Evolutionary conservation across 495 filamentous ascomycete genomes (phyloP), one percentile per base, ranked within the genome.

Genomic region (Hypoxylon subgilvum): DNA sequence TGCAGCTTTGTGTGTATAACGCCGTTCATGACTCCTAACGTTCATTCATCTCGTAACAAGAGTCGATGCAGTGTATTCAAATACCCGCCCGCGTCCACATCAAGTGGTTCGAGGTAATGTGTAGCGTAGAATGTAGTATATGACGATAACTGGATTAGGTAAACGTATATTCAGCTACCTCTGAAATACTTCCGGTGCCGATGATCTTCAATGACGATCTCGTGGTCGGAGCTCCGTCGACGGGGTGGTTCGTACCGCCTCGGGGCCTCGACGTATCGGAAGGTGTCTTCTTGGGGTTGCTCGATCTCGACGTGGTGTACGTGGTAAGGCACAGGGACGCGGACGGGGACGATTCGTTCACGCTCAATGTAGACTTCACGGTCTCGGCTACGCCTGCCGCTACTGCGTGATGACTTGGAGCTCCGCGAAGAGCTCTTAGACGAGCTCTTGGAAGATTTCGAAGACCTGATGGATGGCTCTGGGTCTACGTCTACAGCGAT

Each of bases 401-500:
- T 45, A 25, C 47, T 49, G 40, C 60, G 51, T 21, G 69, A 71
- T 0, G 65, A 68, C 43, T 43, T 58, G 19, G 57, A 63, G 41
- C 67, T 72, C 12, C 52, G 49, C 14, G 63, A 65, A 21, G 67
- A 65, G 25, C 56, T 66, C 52, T 60, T 61, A 13, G 58, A 54
- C 13, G 60, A 65, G 22, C 59, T 69, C 54, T 47, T 54, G 22
- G 61, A 57, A 7, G 69, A 66, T 25, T 56, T 64, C 10, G 41
- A 47, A 1, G 57, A 46, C 10, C 51, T 66, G 38, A 44, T 59
- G 8, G 56, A 53, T 16, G 71, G 60, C 1, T 70, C 66, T 6
- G 74, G 69, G 43, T 81, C 78, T 36, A 80, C 68, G 62, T 81
- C 76, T n/a, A 82, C 79, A 52, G 73, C 73, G 43, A 82, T 79